Evolutionary conservation across 768 basidiomycete species (phyloP).

Genomic region (Leccinum disarticulatum): DNA sequence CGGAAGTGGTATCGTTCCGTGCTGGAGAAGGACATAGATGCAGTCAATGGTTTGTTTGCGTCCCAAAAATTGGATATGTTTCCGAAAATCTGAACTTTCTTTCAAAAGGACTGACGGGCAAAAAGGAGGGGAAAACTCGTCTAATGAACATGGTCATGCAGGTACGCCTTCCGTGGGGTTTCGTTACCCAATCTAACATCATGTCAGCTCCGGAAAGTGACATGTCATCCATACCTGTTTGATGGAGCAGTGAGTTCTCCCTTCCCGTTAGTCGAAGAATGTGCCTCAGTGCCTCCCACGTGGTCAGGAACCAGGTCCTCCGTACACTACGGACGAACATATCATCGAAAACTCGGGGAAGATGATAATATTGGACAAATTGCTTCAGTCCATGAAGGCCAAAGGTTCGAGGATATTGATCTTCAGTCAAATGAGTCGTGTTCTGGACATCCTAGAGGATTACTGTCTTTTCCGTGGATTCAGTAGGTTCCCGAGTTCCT

Average conservation of each 20-base stretch:
- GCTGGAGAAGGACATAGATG: constrained; percentile 97
- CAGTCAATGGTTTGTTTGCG: constrained; percentile 76
- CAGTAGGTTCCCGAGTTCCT: constrained; percentile 50
- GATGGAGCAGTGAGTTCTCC: constrained; percentile 72
- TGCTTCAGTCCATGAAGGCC: constrained; percentile 80
- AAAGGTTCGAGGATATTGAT: constrained; percentile 96
- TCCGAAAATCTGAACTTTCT: background rate
- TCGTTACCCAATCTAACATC: constrained; percentile 1
- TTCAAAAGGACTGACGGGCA: constrained; percentile 77
- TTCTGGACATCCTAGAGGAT: constrained; percentile 93
- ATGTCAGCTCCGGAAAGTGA: constrained; percentile 70
- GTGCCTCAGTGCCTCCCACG: background rate
- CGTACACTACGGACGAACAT: constrained; percentile 98
- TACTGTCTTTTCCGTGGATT: constrained; percentile 91
- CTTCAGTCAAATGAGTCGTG: constrained; percentile 99
- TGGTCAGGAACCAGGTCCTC: constrained; percentile 88
- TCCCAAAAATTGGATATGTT: background rate
- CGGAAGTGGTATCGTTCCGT: constrained; percentile 97
- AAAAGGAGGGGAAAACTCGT: constrained; percentile 98
- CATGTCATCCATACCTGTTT: constrained; percentile 89
- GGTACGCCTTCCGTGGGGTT: constrained; percentile 37
- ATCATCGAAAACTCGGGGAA: constrained; percentile 93
- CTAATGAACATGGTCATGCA: constrained; percentile 99
- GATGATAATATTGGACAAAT: constrained; percentile 96
- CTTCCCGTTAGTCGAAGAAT: background rate